Evolutionary conservation across 2,329 filamentous ascomycete species (phyloP).

Genomic region (Parafenestella ontariensis): DNA sequence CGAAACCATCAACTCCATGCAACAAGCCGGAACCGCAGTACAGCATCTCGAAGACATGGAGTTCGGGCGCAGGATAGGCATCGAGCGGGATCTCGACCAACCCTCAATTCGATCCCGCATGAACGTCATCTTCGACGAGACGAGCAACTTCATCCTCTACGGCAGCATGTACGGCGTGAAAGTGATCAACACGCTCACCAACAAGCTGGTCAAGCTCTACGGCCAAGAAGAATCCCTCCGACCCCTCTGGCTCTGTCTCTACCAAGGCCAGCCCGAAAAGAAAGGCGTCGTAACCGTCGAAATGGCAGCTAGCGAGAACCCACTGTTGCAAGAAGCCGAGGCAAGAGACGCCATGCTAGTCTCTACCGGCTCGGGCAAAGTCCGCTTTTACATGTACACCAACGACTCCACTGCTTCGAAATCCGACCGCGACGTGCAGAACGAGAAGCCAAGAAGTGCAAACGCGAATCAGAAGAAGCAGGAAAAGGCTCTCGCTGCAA

Average conservation of each 20-base stretch:
- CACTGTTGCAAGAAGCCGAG: slow-evolving; percentile 90
- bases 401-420: slow-evolving; percentile 72
- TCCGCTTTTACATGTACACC: slow-evolving; percentile 97
- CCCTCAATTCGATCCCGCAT: slow-evolving; percentile 70
- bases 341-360: slow-evolving; percentile 88
- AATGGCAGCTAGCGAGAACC: slow-evolving; percentile 96
- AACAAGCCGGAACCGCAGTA: slow-evolving; percentile 85
- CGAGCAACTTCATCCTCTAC: slow-evolving; percentile 92
- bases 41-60: slow-evolving; percentile 88
- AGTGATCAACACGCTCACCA: slow-evolving; percentile 94
- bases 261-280: slow-evolving; percentile 94
- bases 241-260: slow-evolving; percentile 81
- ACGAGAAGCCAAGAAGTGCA: slow-evolving; percentile 82
- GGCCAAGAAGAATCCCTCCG: slow-evolving; percentile 89
- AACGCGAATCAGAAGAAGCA: slow-evolving; percentile 56
- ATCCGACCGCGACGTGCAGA: slow-evolving; percentile 82
- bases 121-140: slow-evolving; percentile 95
- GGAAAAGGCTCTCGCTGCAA: slow-evolving; percentile 69
- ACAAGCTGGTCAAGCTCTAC: slow-evolving; percentile 88
- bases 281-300: slow-evolving; percentile 92
- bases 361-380: slow-evolving; percentile 82
- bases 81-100: slow-evolving; percentile 85
- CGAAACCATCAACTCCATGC: slow-evolving; percentile 88
- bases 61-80: slow-evolving; percentile 84
- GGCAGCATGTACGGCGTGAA: slow-evolving; percentile 92